These are phyloP conservation scores for Myochromella boudieri DNA, from an alignment of 768 basidiomycete genomes.

Conservation along the genomic window DNA sequence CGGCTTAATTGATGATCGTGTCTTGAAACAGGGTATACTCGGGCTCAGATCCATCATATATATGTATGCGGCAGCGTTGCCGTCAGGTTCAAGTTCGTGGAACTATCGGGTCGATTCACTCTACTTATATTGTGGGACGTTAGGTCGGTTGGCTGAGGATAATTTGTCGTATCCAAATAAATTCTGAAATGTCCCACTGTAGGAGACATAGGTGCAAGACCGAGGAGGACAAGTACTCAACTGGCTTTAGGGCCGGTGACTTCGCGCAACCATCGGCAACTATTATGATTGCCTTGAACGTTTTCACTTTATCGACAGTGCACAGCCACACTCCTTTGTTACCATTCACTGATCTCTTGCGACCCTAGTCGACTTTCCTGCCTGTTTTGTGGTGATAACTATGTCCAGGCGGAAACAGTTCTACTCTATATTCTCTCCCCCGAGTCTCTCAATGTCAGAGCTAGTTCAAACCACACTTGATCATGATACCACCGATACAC, in stretches of 20 bases:
- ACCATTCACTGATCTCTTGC: conserved; percentile 11
- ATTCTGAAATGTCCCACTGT: no score
- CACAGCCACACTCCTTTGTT: conserved; percentile 18
- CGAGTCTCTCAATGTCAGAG: conserved; percentile 71
- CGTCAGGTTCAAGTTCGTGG: no score
- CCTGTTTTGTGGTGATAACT: no score
- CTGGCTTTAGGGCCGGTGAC: conserved; percentile 28
- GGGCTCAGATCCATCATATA: no score
- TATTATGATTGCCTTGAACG: conserved; percentile 25
- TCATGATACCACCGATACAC: conserved; percentile 72
- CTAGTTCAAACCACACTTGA: conserved; percentile 77
- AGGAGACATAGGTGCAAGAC: no score
- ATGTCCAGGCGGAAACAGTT: conserved; percentile 45
- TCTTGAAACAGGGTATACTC: no score
- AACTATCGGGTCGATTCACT: no score
- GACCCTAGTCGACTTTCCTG: conserved; percentile 6
- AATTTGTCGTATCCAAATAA: no score
- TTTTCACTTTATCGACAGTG: conserved; percentile 18
- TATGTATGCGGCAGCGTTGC: no score
- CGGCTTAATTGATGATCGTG: no score
- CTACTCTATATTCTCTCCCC: conserved; percentile 68
- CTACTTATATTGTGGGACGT: no score
- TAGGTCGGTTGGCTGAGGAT: no score
- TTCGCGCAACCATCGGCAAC: conserved; percentile 24
- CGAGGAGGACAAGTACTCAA: not conserved